phyloP scores from a whole-genome alignment of 345 rosid genomes.

The Murraya koenigii region DNA sequence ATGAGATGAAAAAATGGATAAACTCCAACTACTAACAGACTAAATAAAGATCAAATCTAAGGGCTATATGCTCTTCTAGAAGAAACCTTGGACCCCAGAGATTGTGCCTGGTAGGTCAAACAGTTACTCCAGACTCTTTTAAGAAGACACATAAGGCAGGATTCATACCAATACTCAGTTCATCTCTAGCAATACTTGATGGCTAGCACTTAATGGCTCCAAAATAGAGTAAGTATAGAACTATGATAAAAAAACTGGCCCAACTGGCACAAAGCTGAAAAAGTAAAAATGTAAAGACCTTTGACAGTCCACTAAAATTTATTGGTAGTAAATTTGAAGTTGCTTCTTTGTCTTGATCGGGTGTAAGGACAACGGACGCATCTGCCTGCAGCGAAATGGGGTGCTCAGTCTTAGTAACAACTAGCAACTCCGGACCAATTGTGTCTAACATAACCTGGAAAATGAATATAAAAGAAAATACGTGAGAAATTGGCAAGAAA shows the following conservation, averaged over 20 bases:
- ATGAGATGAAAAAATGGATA: background rate
- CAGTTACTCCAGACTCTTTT: background rate
- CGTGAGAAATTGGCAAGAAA: background rate
- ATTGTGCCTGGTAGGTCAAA: background rate
- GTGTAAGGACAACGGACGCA: slow-evolving; percentile 49
- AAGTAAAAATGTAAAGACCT: slow-evolving; percentile 26
- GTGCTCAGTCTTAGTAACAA: slow-evolving; percentile 42
- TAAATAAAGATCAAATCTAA: background rate
- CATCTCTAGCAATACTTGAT: background rate
- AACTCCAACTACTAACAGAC: background rate
- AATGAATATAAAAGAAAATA: background rate
- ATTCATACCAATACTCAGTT: background rate
- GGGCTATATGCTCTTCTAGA: background rate
- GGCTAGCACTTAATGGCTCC: background rate
- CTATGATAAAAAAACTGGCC: background rate
- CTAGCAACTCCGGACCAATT: slow-evolving; percentile 66
- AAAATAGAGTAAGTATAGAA: background rate
- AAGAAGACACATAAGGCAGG: background rate
- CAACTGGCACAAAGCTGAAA: background rate
- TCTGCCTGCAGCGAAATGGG: slow-evolving; percentile 56
- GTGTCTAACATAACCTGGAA: slow-evolving; percentile 73
- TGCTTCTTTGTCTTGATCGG: slow-evolving; percentile 59
- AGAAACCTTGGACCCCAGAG: background rate
- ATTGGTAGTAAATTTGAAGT: slow-evolving; percentile 58
- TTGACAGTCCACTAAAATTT: slow-evolving; percentile 54